Evolutionary conservation across 2,329 filamentous ascomycete genomes (phyloP), one percentile per base, ranked within the genome.

Genomic region (Pezicula radicicola): DNA sequence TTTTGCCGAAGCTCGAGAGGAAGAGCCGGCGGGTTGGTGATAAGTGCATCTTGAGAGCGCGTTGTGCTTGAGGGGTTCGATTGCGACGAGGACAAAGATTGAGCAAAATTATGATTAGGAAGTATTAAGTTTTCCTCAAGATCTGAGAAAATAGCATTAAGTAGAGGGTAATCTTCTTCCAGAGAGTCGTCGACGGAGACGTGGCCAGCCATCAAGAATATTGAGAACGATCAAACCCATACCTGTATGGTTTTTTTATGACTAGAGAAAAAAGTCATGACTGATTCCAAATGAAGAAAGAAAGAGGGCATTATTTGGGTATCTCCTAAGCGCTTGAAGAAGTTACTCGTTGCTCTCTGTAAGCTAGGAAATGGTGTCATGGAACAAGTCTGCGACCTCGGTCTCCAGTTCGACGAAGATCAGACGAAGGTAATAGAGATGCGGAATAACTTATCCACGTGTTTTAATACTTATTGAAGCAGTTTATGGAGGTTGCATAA

Each of bases 191-290:
- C 49, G 39, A 41, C 18, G 35, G 35, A 35, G 42, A 51, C 48
- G 41, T 51, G 52, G 48, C 55, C 55, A 55, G 55, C 55, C 52
- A 57, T 57, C 50, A 49, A 53, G 50, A 53, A 42, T 30, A 46
- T 18, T 44, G 47, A 43, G 46, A 49, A 43, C 16, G n/a, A 51
- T 53, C 45, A 55, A 45, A 16, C 52, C 51, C 52, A 55, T 48
- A 18, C 49, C 19, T 49, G 51, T 12, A 12, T 16, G 21, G 42
- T 2, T 45, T 45, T 45, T 18, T 12, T 8, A 28, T 30, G 42
- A 15, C 12, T 3, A 13, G 28, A 50, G 51, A 46, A 50, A 25
- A 35, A 50, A 27, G 21, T 48, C n/a, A 42, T 35, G 27, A 30
- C 40, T 46, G 50, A 21, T 19, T 13, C 42, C 15, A 25, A n/a